A percentile compares a stretch with the other conserved stretches of the same genome.
Evolutionary conservation across 2,329 filamentous ascomycete species (phyloP).

Genomic region (Fusarium hainanense): DNA sequence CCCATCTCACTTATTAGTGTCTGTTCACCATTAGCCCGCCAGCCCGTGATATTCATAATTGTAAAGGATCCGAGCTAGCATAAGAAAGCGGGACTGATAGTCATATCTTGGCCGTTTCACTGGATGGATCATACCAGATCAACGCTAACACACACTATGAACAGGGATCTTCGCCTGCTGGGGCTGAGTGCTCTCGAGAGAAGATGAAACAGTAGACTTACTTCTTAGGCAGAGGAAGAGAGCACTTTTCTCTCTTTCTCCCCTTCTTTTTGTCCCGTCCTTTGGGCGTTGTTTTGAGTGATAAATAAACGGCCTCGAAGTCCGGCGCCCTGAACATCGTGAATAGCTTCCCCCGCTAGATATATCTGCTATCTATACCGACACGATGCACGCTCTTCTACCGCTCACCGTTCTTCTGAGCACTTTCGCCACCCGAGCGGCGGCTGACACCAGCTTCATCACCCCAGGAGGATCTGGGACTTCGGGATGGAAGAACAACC

Average conservation of each 20-base stretch:
- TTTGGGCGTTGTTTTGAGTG: background rate
- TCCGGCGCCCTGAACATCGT: background rate
- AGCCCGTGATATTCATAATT: conserved; percentile 14
- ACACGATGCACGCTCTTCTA: conserved; percentile 18
- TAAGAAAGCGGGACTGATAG: conserved; percentile 11
- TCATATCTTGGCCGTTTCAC: background rate
- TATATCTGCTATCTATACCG: background rate
- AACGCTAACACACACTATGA: conserved; percentile 3
- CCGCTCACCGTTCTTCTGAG: conserved; percentile 14
- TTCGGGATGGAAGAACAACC: conserved; percentile 40
- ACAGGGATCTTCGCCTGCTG: conserved; percentile 21
- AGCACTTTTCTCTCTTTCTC: background rate
- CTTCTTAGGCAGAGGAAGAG: background rate
- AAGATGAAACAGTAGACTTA: conserved; percentile 15
- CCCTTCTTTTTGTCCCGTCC: conserved; percentile 1
- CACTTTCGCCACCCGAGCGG: conserved; percentile 4
- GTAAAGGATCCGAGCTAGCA: conserved; percentile 18
- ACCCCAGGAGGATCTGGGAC: conserved; percentile 35
- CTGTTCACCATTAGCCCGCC: background rate
- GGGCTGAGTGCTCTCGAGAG: conserved; percentile 17
- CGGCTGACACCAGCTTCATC: conserved; percentile 20
- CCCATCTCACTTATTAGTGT: background rate
- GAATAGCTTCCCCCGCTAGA: background rate
- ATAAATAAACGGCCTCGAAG: conserved; percentile 2
- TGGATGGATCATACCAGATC: conserved; percentile 11